phyloP scores from a whole-genome alignment of 352 stramenopile species.

The Phytophthora uliginosa region DNA sequence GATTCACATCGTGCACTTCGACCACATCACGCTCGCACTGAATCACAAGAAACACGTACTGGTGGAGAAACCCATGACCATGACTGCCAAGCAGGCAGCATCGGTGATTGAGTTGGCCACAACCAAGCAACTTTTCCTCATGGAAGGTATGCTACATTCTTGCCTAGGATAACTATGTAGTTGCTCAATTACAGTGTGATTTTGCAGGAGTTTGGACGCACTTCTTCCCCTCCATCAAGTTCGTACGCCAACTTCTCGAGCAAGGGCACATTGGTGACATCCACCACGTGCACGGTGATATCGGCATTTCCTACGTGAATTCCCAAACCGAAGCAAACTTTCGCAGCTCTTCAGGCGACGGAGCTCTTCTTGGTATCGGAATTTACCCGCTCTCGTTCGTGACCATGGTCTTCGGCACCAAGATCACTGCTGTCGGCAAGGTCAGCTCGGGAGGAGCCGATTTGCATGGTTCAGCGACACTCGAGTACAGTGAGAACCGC shows the following conservation, averaged over 20 bases:
- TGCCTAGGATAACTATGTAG: too few species aligned
- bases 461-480: slow-evolving; percentile 57
- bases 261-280: slow-evolving; percentile 68
- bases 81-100: slow-evolving; percentile 82
- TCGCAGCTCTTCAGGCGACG: slow-evolving; percentile 65
- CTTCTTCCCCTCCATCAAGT: slow-evolving; percentile 82
- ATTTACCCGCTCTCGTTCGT: slow-evolving; percentile 86
- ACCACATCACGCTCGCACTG: slow-evolving; percentile 79
- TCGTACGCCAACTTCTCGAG: slow-evolving; percentile 62
- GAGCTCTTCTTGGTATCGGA: slow-evolving; percentile 78
- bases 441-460: slow-evolving; percentile 55
- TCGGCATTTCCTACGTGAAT: slow-evolving; percentile 21
- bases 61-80: slow-evolving; percentile 93
- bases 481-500: slow-evolving; percentile 57
- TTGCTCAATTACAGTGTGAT: slow-evolving; percentile 42
- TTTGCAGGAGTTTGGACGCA: slow-evolving; percentile 85
- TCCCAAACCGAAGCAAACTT: slow-evolving; percentile 62
- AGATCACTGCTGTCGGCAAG: slow-evolving; percentile 59
- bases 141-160: too few species aligned
- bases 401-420: slow-evolving; percentile 67
- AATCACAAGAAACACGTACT: slow-evolving; percentile 91
- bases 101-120: slow-evolving; percentile 68
- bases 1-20: slow-evolving; percentile 84
- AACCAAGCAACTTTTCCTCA: slow-evolving; percentile 75
- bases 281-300: slow-evolving; percentile 70